These are phyloP conservation scores for Arabis hirsuta DNA, from an alignment of 345 rosid species.

Conservation along the genomic window DNA sequence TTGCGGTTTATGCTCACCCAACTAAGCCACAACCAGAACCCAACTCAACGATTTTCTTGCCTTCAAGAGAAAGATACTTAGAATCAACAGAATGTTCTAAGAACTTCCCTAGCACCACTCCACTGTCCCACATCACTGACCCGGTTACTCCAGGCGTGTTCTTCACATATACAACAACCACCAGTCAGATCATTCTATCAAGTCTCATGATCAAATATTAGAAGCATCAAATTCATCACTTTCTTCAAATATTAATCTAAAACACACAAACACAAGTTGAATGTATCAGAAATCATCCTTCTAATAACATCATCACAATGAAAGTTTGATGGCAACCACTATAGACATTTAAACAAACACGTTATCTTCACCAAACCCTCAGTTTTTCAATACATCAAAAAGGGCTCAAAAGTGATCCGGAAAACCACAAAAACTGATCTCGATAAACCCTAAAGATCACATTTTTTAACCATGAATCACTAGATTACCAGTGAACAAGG, in stretches of 20 bases:
- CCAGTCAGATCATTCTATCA: constrained; percentile 7
- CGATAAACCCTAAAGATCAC: background rate
- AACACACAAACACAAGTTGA: constrained; percentile 6
- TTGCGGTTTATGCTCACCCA: constrained; percentile 57
- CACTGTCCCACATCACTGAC: constrained; percentile 96
- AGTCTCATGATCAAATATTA: background rate
- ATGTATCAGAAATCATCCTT: background rate
- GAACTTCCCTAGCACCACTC: constrained; percentile 84
- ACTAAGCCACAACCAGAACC: constrained; percentile 97
- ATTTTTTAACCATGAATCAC: background rate
- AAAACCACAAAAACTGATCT: background rate
- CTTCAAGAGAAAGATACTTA: constrained; percentile 61
- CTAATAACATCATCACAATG: background rate
- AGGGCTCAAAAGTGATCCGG: background rate
- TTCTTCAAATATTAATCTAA: background rate
- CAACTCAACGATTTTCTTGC: constrained; percentile 80
- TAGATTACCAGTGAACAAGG: constrained; percentile 80
- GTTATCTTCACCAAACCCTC: background rate
- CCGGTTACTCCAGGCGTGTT: constrained; percentile 89
- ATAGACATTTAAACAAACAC: constrained; percentile 12
- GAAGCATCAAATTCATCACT: constrained; percentile 7
- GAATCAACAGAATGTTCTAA: constrained; percentile 90
- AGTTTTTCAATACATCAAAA: background rate
- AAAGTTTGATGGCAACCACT: background rate
- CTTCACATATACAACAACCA: constrained; percentile 45